Evolutionary conservation across 2,329 filamentous ascomycete species (phyloP).

Genomic region (Pestalotiopsis sp.): DNA sequence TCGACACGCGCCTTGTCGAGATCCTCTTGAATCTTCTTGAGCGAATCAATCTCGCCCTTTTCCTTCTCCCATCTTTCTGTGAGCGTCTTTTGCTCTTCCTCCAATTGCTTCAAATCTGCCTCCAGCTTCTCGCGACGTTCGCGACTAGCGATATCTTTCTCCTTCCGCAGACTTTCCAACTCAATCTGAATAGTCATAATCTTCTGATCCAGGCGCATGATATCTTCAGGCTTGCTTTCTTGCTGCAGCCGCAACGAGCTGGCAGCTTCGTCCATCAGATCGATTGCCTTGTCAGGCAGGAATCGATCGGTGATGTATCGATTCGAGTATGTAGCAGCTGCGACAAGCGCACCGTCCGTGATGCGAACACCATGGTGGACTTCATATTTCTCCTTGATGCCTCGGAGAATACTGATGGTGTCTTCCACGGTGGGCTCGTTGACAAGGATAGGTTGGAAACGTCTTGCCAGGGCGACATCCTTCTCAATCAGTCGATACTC

Average conservation of each 20-base stretch:
- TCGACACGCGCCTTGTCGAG: slow-evolving; percentile 84
- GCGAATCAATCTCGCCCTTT: slow-evolving; percentile 78
- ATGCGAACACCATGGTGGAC: slow-evolving; percentile 96
- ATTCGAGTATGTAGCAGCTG: slow-evolving; percentile 89
- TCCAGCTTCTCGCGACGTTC: slow-evolving; percentile 89
- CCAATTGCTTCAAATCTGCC: slow-evolving; percentile 71
- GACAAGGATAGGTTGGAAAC: slow-evolving; percentile 95
- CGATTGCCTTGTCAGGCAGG: slow-evolving; percentile 95
- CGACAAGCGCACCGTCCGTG: slow-evolving; percentile 87
- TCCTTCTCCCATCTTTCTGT: slow-evolving; percentile 91
- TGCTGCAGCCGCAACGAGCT: slow-evolving; percentile 89
- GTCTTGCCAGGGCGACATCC: slow-evolving; percentile 86
- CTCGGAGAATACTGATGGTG: slow-evolving; percentile 91
- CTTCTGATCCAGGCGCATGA: slow-evolving; percentile 54
- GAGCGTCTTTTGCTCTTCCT: slow-evolving; percentile 75
- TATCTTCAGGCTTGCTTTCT: slow-evolving; percentile 94
- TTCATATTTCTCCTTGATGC: slow-evolving; percentile 97
- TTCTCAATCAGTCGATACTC: slow-evolving; percentile 96
- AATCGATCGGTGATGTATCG: slow-evolving; percentile 97
- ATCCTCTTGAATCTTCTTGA: slow-evolving; percentile 88
- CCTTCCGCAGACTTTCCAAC: slow-evolving; percentile 80
- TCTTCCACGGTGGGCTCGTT: slow-evolving; percentile 89
- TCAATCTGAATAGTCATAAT: slow-evolving; percentile 17
- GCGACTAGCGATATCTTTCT: slow-evolving; percentile 85
- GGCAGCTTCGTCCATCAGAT: slow-evolving; percentile 93